Conservation (phyloP, 140 eudicot species). For the Ambrosia hybrid region DNA sequence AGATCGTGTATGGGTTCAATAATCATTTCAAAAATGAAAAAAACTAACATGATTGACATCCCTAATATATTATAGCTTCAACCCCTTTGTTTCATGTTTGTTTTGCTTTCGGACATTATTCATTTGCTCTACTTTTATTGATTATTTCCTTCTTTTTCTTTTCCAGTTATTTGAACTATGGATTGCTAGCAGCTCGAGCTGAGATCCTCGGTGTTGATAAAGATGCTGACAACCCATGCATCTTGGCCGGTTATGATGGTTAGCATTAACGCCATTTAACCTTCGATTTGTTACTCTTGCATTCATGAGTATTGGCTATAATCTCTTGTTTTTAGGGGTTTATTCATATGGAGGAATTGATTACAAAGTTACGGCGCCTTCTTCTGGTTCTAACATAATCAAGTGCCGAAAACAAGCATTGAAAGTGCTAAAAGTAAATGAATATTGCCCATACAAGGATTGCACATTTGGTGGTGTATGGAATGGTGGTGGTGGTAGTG, state of each 20-base stretch:
- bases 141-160: background rate
- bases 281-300: too few species aligned
- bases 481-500: slow-evolving; percentile 98
- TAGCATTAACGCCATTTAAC: background rate
- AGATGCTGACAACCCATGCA: slow-evolving; percentile 64
- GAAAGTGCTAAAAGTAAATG: slow-evolving; percentile 68
- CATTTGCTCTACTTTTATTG: slow-evolving; percentile 3
- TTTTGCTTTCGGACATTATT: background rate
- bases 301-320: background rate
- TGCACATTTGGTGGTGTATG: slow-evolving; percentile 94
- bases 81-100: background rate
- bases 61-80: too few species aligned
- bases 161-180: slow-evolving; percentile 88
- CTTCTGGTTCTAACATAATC: slow-evolving; percentile 64
- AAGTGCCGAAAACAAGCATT: slow-evolving; percentile 58
- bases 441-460: slow-evolving; percentile 81
- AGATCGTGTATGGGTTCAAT: too few species aligned
- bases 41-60: too few species aligned
- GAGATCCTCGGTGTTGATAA: slow-evolving; percentile 63
- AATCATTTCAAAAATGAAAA: too few species aligned
- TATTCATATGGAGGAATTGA: slow-evolving; percentile 63
- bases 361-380: slow-evolving; percentile 51
- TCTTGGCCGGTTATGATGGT: slow-evolving; percentile 75
- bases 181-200: slow-evolving; percentile 96
- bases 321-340: slow-evolving; percentile 39